These are phyloP conservation scores for Acidomyces sp. DNA, from an alignment of 495 filamentous ascomycete species.

Conservation along the genomic window DNA sequence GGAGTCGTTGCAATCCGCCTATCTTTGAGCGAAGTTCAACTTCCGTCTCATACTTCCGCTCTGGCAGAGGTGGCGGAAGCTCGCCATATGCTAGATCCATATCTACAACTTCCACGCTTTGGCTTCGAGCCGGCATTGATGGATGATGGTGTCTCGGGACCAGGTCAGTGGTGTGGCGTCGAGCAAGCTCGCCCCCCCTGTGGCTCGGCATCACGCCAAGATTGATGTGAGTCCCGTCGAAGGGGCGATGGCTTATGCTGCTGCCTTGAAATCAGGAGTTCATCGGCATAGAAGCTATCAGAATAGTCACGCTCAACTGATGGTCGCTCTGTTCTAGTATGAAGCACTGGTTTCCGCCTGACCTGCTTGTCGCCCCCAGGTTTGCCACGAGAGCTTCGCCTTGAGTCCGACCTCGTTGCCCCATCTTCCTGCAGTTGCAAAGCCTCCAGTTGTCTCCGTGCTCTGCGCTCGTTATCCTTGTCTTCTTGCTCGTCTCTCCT, in stretches of 20 bases:
- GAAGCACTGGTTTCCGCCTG: constrained; percentile 5
- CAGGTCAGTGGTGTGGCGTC: constrained; percentile 25
- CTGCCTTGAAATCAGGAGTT: constrained; percentile 11
- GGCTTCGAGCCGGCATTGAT: constrained; percentile 22
- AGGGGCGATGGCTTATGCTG: constrained; percentile 19
- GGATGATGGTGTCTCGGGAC: constrained; percentile 8
- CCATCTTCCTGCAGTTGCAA: constrained; percentile 40
- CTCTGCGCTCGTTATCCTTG: constrained; percentile 38
- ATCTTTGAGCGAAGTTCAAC: constrained; percentile 52
- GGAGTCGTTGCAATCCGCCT: constrained; percentile 51
- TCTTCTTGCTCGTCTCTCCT: constrained; percentile 37
- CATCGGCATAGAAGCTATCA: constrained; percentile 29
- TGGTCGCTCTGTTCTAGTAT: constrained; percentile 13
- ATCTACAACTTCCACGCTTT: constrained; percentile 53
- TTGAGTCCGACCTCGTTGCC: constrained; percentile 26
- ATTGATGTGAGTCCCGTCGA: constrained; percentile 7
- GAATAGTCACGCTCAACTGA: constrained; percentile 10
- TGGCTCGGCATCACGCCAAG: constrained; percentile 5
- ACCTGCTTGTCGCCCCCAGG: constrained; percentile 2
- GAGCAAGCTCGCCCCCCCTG: constrained; percentile 21
- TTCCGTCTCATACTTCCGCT: constrained; percentile 34
- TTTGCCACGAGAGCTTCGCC: constrained; percentile 25
- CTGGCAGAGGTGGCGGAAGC: constrained; percentile 41
- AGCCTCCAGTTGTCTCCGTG: constrained; percentile 35
- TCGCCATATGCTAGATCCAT: constrained; percentile 81